Evolutionary conservation across 2,329 filamentous ascomycete species (phyloP), one percentile per base, ranked within the genome.

Genomic region (Aurifilum marmelostoma): DNA sequence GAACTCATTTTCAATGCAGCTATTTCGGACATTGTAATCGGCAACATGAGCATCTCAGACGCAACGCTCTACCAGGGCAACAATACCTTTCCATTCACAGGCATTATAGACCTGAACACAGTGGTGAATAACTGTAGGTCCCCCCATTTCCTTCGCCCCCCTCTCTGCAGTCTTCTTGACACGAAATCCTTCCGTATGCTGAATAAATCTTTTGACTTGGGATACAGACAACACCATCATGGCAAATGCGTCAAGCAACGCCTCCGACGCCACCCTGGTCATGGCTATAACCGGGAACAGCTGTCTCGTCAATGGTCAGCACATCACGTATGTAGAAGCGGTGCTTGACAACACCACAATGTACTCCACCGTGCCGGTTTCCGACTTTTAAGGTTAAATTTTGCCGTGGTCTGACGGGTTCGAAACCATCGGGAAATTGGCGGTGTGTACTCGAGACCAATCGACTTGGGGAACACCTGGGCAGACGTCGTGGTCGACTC

Each of bases 71-170:
- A 50, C 24, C 65, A 60, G 29, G 65, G 65, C 18, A 66, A 66
- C 32, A 66, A 66, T 11, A 66, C 65, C 11, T 37, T 66, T n/a
- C 65, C 65, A 9, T 66, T 66, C n/a, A 61, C 65, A 5, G 65
- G 65, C 18, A 61, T 41, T 6, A 61, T 66, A 16, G 65, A 60
- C 43, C 12, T 66, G 27, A 50, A 47, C 24, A 66, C 54, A 11
- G 56, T 66, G 27, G 14, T 61, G 2, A 24, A 14, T 18, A 66
- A 66, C 12, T 66, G 56, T 47, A 66, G 2, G 61, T 62, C 21
- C 3, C 5, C 34, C 39, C 34, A 37, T 12, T 39, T 39, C 21
- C 16, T 5, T 37, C 14, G n/a, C 34, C 32, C 9, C 24, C 16
- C 24, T 11, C 21, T 29, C 16, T 29, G 2, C 54, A 2, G 18